Conservation (phyloP, 768 basidiomycete genomes). For the Cubamyces sp. region DNA sequence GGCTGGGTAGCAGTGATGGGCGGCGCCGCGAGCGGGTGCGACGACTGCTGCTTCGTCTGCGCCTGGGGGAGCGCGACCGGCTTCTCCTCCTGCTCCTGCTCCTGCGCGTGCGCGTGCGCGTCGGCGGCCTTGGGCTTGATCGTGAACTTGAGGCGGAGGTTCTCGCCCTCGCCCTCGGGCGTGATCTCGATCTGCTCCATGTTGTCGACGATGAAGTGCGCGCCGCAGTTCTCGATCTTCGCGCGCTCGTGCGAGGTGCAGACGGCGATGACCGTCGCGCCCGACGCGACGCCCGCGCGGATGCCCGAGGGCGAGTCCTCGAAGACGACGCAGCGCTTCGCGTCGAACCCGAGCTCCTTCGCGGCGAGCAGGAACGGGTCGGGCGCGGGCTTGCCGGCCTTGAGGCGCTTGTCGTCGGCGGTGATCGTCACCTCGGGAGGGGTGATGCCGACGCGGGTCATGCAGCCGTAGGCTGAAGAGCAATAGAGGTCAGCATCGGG, state of each 20-base stretch:
- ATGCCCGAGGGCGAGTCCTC: conserved; percentile 76
- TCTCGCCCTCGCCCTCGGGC: conserved; percentile 40
- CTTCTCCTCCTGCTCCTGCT: conserved; percentile 5
- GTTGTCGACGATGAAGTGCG: conserved; percentile 58
- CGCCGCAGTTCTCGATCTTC: conserved; percentile 58
- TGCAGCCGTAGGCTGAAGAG: conserved; percentile 60
- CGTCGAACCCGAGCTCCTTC: conserved; percentile 56
- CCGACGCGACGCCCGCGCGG: conserved; percentile 70
- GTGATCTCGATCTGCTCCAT: conserved; percentile 53
- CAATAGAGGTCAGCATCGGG: conserved; percentile 16
- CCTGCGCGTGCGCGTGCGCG: neutral
- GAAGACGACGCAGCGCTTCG: conserved; percentile 72
- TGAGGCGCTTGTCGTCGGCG: conserved; percentile 74
- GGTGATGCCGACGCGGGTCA: conserved; percentile 69
- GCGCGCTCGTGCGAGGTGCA: conserved; percentile 71
- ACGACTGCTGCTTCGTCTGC: conserved; percentile 4
- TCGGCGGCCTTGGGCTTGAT: conserved; percentile 28
- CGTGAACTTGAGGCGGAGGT: conserved; percentile 46
- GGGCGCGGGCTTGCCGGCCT: conserved; percentile 65
- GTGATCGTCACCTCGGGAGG: conserved; percentile 74
- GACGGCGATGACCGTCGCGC: conserved; percentile 73
- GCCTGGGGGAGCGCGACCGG: neutral
- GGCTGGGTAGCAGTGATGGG: conserved; percentile 10
- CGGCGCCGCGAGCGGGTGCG: conserved; percentile 17
- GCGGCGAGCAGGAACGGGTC: conserved; percentile 70